A percentile compares a stretch with the other conserved stretches of the same genome.
phyloP scores from a whole-genome alignment of 495 filamentous ascomycete species.

The Podospora pseudoanserina region DNA sequence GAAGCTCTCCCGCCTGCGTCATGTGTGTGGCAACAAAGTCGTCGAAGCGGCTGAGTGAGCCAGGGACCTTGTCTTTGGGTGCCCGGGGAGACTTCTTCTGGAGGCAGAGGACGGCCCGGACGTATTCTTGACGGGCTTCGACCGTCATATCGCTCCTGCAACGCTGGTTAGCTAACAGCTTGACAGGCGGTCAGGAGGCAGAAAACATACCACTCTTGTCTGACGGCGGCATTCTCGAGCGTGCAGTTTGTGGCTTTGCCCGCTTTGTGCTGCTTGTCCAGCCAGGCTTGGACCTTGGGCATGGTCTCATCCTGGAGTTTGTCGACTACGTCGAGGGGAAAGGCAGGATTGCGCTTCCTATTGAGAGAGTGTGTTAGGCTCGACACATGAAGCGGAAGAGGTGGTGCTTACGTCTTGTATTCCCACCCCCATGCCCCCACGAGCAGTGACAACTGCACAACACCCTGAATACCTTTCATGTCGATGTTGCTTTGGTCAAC shows the following conservation, averaged over 20 bases:
- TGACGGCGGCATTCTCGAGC: slow-evolving; percentile 12
- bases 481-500: background rate
- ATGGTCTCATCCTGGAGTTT: slow-evolving; percentile 12
- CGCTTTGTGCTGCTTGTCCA: slow-evolving; percentile 4
- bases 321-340: slow-evolving; percentile 15
- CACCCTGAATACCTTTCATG: background rate
- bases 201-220: slow-evolving; percentile 13
- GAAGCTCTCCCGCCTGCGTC: slow-evolving; percentile 46
- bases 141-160: slow-evolving; percentile 46
- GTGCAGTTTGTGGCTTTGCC: slow-evolving; percentile 14
- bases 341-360: slow-evolving; percentile 11
- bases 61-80: slow-evolving; percentile 42
- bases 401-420: background rate
- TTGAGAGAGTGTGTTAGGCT: background rate
- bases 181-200: background rate
- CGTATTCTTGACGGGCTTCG: slow-evolving; percentile 50
- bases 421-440: background rate
- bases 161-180: background rate
- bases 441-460: background rate
- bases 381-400: background rate
- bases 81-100: slow-evolving; percentile 41
- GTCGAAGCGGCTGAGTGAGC: slow-evolving; percentile 49
- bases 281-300: slow-evolving; percentile 17
- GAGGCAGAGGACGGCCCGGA: slow-evolving; percentile 47
- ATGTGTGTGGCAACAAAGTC: slow-evolving; percentile 54